A percentile compares a stretch with the other conserved stretches of the same genome.
Conservation (phyloP, 345 rosid species). For the Arabidopsis arenosa region DNA sequence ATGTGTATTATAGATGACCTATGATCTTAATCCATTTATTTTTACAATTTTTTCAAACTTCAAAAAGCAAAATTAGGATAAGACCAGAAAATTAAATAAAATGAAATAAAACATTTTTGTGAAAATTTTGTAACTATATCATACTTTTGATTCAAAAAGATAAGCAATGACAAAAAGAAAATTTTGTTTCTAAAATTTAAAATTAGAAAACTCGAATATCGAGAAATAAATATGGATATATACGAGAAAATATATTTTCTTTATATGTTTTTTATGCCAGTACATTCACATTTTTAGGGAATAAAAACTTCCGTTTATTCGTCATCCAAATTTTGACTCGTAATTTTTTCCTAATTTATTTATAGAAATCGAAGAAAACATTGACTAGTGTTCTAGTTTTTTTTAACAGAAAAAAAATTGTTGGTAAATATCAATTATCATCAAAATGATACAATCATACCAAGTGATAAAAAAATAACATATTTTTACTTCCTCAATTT, state of each 20-base stretch:
- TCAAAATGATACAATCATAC: neutral
- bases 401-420: neutral
- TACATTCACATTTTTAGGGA: neutral
- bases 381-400: neutral
- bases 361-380: neutral
- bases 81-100: neutral
- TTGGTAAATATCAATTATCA: neutral
- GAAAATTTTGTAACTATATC: neutral
- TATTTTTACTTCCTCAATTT: neutral
- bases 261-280: neutral
- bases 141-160: neutral
- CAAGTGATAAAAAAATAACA: neutral
- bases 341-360: too few relatives aligned
- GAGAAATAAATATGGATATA: neutral
- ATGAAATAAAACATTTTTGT: too few relatives aligned
- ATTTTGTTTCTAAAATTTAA: neutral
- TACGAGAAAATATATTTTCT: neutral
- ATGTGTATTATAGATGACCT: neutral
- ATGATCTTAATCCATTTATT: neutral
- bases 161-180: neutral
- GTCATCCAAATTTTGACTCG: neutral
- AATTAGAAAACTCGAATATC: neutral
- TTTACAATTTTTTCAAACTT: neutral
- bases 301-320: neutral
- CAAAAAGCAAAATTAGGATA: neutral